phyloP scores from a whole-genome alignment of 1,284 basidiomycete genomes.

The Microbotryum scabiosae region DNA sequence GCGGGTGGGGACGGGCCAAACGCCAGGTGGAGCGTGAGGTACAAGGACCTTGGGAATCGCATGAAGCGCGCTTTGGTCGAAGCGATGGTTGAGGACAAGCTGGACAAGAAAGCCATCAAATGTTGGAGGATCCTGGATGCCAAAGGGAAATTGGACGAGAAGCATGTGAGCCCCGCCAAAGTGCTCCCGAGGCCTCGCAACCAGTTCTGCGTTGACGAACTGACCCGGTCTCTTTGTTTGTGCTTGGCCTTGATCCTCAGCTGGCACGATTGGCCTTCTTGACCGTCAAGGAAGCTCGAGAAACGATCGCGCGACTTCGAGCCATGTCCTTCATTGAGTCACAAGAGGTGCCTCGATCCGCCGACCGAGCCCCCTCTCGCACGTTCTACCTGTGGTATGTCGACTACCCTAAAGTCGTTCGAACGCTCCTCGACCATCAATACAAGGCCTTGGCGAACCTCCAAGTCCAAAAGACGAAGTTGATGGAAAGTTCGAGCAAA shows the following conservation, averaged over 20 bases:
- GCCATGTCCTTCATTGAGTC: conserved; percentile 72
- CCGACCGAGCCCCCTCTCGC: conserved; percentile 72
- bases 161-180: conserved; percentile 55
- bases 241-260: conserved; percentile 44
- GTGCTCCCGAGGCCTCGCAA: not conserved
- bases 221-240: not conserved
- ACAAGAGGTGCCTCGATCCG: conserved; percentile 81
- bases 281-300: conserved; percentile 75
- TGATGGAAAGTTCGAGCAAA: conserved; percentile 56
- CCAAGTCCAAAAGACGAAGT: conserved; percentile 59
- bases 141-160: conserved; percentile 94
- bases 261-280: conserved; percentile 90
- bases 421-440: conserved; percentile 60
- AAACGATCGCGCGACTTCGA: conserved; percentile 67
- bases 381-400: conserved; percentile 87
- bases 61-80: conserved; percentile 68
- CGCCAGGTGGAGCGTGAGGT: conserved; percentile 65
- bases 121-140: conserved; percentile 72
- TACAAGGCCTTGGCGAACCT: conserved; percentile 87
- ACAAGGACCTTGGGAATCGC: conserved; percentile 62
- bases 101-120: conserved; percentile 76
- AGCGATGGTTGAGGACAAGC: conserved; percentile 68
- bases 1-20: conserved; percentile 45
- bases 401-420: conserved; percentile 70
- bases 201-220: not conserved